A percentile compares a stretch with the other conserved stretches of the same genome.
Evolutionary conservation across 2,329 filamentous ascomycete species (phyloP).

Genomic region (Trichoderma simmonsii): DNA sequence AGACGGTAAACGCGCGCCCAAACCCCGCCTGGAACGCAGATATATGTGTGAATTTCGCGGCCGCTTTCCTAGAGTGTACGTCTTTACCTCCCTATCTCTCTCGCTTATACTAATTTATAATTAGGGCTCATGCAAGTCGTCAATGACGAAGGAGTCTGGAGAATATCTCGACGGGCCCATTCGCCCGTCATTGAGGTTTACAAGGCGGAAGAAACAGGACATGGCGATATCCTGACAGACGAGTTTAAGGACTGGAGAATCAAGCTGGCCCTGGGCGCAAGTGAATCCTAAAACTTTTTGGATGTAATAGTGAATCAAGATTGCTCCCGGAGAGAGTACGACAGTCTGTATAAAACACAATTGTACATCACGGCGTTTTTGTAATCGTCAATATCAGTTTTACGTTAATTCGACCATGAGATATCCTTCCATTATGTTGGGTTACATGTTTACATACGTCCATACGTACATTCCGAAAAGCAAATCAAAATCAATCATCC

Average conservation of each 20-base stretch:
- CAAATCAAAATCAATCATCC: not conserved
- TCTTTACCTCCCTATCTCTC: conserved; percentile 13
- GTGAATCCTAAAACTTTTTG: not conserved
- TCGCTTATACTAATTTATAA: not conserved
- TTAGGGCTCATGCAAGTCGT: conserved; percentile 62
- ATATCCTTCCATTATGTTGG: not conserved
- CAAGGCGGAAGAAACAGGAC: conserved; percentile 68
- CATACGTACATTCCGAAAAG: not conserved
- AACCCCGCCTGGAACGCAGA: conserved; percentile 83
- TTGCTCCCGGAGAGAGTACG: too few species aligned
- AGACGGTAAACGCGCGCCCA: conserved; percentile 64
- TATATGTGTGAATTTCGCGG: conserved; percentile 87
- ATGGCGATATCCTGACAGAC: conserved; percentile 71
- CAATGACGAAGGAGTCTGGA: conserved; percentile 74
- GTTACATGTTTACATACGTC: not conserved
- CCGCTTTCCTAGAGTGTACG: conserved; percentile 72
- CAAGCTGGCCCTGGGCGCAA: conserved; percentile 42
- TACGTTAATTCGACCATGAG: not conserved
- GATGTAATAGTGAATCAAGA: not conserved
- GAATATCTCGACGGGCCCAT: conserved; percentile 65
- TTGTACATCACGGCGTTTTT: not conserved
- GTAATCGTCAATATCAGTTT: not conserved
- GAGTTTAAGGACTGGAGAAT: conserved; percentile 75
- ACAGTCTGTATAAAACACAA: not conserved
- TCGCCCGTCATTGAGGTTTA: conserved; percentile 68